Base-by-base conservation (phyloP, 2,329 filamentous ascomycete genomes). In the Scytalidium lignicola region DNA sequence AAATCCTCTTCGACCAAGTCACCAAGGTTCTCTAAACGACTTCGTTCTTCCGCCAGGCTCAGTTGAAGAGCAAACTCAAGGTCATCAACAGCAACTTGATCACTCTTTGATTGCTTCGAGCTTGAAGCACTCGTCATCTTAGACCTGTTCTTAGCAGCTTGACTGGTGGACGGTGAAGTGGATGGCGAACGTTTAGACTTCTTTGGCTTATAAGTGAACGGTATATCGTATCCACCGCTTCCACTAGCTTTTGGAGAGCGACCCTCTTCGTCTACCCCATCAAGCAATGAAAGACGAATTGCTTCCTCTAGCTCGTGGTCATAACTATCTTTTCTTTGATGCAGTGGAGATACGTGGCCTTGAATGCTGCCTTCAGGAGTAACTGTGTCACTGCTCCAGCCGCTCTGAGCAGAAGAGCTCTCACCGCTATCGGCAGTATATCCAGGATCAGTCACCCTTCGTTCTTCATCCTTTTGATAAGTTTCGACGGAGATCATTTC, bases 401-500 rank as follows among this genome's bases (percentile, higher is more conserved):
- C 63, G 18, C 61, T 67, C 21, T 66, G 66, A 7, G 50, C 42
- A 3, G 58, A 54, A n/a, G 58, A 56, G 44, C 51, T 54, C 29
- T 60, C 70, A 39, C 73, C 65, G 45, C 72, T 67, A 26, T 79
- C 76, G 2, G 71, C 74, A 26, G 73, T 65, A 3, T 78, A 80
- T 45, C 75, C 72, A 3, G 70, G 70, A 51, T 76, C 74, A 53
- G 74, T 79, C 23, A 69, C 67, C 5, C 79, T 75, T 4, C 74
- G 74, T 57, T 78, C 74, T 64, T 82, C 76, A 22, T 85, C 80
- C n/a, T 69, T 58, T 32, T 73, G 64, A 50, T 78, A 82, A 0
- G 77, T 67, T 61, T 86, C 82, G 53, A 82, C 74, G 0, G 82
- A 86, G 6, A 86, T 70, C 73, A 86, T 80, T 61, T 83, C 79